Evolutionary conservation across 768 basidiomycete species (phyloP).

Genomic region (Aureoboletus auriporus): DNA sequence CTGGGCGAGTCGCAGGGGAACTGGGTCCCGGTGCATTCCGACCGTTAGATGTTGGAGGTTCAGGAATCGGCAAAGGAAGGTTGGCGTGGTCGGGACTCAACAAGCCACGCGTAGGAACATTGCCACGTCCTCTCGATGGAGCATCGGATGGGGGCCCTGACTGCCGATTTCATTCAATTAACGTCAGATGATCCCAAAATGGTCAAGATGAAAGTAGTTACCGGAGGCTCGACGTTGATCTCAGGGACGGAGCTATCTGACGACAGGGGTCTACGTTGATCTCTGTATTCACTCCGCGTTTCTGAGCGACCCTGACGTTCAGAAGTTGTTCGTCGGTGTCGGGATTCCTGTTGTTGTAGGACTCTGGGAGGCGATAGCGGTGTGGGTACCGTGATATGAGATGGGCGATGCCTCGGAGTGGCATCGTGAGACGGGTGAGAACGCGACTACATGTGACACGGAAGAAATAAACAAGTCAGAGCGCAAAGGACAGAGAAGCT

Average conservation of each 20-base stretch:
- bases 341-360: constrained; percentile 8
- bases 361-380: constrained; percentile 25
- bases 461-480: no score
- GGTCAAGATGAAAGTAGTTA: constrained; percentile 12
- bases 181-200: constrained; percentile 13
- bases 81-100: constrained; percentile 32
- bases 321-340: constrained; percentile 18
- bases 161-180: constrained; percentile 13
- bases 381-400: constrained; percentile 20
- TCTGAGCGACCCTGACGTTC: constrained; percentile 26
- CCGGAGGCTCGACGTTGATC: constrained; percentile 29
- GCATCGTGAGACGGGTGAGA: constrained; percentile 11
- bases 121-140: constrained; percentile 24
- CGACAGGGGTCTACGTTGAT: constrained; percentile 23
- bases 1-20: constrained; percentile 5
- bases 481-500: no score
- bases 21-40: constrained; percentile 15
- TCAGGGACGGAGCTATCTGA: constrained; percentile 34
- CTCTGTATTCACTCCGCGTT: constrained; percentile 11
- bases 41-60: constrained; percentile 6
- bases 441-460: constrained; percentile 10
- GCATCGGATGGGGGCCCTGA: constrained; percentile 31
- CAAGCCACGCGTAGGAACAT: constrained; percentile 8
- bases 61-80: constrained; percentile 23
- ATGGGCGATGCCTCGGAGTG: constrained; percentile 15